Conservation (phyloP, 225 moss, liverwort and hornwort species). For the Bryoerythrophyllum caledonicum region DNA sequence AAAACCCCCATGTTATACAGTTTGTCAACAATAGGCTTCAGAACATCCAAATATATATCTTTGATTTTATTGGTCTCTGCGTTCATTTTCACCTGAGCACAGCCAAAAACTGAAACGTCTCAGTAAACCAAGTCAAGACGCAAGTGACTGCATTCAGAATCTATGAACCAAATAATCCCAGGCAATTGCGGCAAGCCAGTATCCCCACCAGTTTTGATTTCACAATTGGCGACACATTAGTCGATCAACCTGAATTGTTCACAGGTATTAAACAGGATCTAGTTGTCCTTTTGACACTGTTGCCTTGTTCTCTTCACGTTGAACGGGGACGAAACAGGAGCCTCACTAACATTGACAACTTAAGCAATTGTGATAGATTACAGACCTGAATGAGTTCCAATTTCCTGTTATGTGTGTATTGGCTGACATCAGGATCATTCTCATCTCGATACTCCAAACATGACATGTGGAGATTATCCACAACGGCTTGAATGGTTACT, state of each 20-base stretch:
- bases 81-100: conserved; percentile 82
- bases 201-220: not conserved
- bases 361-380: not conserved
- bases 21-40: conserved; percentile 80
- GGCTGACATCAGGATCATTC: conserved; percentile 91
- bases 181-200: conserved; percentile 5
- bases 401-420: conserved; percentile 85
- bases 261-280: not conserved
- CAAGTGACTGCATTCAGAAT: not conserved
- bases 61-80: conserved; percentile 79
- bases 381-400: conserved; percentile 86
- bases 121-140: conserved; percentile 16
- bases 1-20: conserved; percentile 76
- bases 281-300: not conserved
- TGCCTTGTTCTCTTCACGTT: conserved; percentile 1
- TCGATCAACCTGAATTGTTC: conserved; percentile 1
- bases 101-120: conserved; percentile 16
- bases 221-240: not conserved
- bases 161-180: not conserved
- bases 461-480: conserved; percentile 96
- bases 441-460: conserved; percentile 95
- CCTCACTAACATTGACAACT: not conserved
- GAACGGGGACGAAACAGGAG: conserved; percentile 1
- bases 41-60: conserved; percentile 76
- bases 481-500: conserved; percentile 85